Evolutionary conservation across 768 basidiomycete genomes (phyloP), one percentile per base, ranked within the genome.

Genomic region (Amanita pallidorosea): DNA sequence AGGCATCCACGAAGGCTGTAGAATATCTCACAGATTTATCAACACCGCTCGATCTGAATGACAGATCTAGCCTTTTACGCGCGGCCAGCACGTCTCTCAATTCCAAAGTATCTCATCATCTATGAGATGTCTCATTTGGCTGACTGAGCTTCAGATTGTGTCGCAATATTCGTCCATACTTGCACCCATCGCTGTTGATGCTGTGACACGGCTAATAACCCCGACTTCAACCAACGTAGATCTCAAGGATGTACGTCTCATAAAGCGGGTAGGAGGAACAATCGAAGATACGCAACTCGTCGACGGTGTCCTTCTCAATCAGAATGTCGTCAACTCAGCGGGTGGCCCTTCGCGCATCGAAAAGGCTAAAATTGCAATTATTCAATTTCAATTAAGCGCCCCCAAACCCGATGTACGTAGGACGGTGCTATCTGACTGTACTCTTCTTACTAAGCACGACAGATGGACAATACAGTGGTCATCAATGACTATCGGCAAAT

Each of bases 401-500:
- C 96, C 96, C 6, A 99, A 99, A 67, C 95, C 96, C 2, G 96
- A 99, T 61, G 94, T 95, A 64, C 54, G 42, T 45, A 20, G 36
- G 35, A 4, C 25, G 12, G 67, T 31, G 15, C 25, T 23, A 18
- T 20, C 18, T 36, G 15, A 27, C 18, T 23, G 5, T 27, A 23
- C 36, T 20, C 31, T 54, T 17, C 33, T 20, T 23, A 55, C 27
- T 29, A 33, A 45, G 62, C 54, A 55, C 58, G 55, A 20, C 58
- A 97, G 94, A 99, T 99, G 95, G 96, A 99, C 68, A 98, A 99
- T 73, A 97, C 95, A 4, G 93, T 99, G 40, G 87, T 98, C 47
- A 97, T 99, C 59, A 98, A 95, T 56, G 95, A 99, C 69, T 99
- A 99, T 70, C 85, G 96, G 15, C 96, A 97, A 66, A 98, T 99